Conservation (phyloP, 768 basidiomycete genomes). For the Tulasnella sp. region DNA sequence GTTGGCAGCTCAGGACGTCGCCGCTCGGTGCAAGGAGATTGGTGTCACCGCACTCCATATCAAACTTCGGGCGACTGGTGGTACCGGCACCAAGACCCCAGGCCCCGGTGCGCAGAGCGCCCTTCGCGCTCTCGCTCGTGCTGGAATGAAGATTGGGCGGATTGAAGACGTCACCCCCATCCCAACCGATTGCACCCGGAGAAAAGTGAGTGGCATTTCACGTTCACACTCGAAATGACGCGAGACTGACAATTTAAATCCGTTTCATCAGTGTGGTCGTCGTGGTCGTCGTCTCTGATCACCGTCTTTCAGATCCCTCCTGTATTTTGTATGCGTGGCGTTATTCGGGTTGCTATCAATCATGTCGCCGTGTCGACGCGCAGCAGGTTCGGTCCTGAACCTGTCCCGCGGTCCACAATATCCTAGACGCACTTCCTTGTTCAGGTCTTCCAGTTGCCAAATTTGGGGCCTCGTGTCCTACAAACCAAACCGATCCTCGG, state of each 20-base stretch:
- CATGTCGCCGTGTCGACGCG: slow-evolving; percentile 16
- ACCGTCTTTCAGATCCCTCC: neutral
- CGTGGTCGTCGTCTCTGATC: slow-evolving; percentile 82
- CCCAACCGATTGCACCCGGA: slow-evolving; percentile 91
- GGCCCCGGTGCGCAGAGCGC: slow-evolving; percentile 98
- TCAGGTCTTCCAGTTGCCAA: too few relatives aligned
- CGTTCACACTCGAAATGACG: neutral
- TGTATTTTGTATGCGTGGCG: neutral
- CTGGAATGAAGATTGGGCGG: slow-evolving; percentile 95
- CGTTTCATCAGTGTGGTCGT: slow-evolving; percentile 71
- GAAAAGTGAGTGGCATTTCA: slow-evolving; percentile 55
- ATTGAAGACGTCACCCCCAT: slow-evolving; percentile 98
- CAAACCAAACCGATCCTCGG: too few relatives aligned
- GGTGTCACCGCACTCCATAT: slow-evolving; percentile 98
- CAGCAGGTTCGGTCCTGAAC: slow-evolving; percentile 12
- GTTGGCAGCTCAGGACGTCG: slow-evolving; percentile 97
- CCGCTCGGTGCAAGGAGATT: slow-evolving; percentile 92
- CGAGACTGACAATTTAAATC: slow-evolving; percentile 10
- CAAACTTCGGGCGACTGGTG: slow-evolving; percentile 95
- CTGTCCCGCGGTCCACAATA: slow-evolving; percentile 17
- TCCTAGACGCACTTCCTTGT: too few relatives aligned
- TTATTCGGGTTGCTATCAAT: slow-evolving; percentile 1
- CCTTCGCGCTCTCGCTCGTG: slow-evolving; percentile 93
- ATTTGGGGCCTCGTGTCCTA: too few relatives aligned
- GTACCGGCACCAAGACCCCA: slow-evolving; percentile 97